Conservation (phyloP, 2,329 filamentous ascomycete genomes). For the Xylaria sp. region DNA sequence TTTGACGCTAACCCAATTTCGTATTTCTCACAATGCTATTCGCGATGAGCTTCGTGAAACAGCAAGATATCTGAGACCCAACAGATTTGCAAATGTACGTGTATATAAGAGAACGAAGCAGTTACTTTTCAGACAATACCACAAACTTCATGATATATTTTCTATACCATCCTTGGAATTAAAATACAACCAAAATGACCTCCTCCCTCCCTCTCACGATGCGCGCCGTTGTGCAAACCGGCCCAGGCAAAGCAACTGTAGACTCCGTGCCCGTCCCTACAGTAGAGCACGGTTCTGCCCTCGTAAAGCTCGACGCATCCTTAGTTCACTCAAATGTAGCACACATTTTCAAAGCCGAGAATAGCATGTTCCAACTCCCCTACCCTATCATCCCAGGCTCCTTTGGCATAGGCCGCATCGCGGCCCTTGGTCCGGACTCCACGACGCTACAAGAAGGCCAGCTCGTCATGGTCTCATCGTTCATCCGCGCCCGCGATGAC, state of each 20-base stretch:
- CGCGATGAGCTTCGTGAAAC: background rate
- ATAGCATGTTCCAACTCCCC: conserved; percentile 8
- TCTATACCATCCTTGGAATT: background rate
- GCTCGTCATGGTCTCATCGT: conserved; percentile 13
- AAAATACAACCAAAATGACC: conserved; percentile 6
- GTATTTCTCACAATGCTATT: background rate
- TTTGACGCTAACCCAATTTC: background rate
- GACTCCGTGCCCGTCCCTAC: conserved; percentile 30
- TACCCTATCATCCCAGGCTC: conserved; percentile 19
- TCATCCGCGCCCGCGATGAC: conserved; percentile 20
- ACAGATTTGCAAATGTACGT: background rate
- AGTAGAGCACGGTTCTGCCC: conserved; percentile 20
- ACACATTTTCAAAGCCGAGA: conserved; percentile 20
- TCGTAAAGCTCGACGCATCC: conserved; percentile 23
- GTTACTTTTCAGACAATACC: background rate
- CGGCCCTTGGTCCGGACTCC: conserved; percentile 15
- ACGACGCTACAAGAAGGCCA: conserved; percentile 13
- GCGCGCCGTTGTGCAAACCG: conserved; percentile 32
- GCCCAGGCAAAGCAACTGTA: conserved; percentile 20
- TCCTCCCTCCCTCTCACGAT: conserved; percentile 28
- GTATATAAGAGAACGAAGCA: background rate
- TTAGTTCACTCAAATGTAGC: conserved; percentile 25
- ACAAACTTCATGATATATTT: background rate
- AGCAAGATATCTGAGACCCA: background rate
- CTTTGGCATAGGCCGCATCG: conserved; percentile 23